Conservation (phyloP, 2,329 filamentous ascomycete genomes). For the Dothideomycetidae sp. region DNA sequence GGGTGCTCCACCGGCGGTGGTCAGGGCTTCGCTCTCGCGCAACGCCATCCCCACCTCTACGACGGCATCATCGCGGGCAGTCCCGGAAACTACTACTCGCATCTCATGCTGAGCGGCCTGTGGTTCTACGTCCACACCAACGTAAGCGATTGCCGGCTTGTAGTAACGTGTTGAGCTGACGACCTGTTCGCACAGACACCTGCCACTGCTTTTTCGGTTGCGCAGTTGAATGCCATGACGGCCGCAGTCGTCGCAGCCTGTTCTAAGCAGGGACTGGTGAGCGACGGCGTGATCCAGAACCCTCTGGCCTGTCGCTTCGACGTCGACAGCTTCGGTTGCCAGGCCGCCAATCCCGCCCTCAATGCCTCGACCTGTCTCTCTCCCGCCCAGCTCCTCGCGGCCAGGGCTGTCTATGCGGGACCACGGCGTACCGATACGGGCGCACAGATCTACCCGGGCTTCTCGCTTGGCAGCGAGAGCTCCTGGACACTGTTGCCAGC, state of each 20-base stretch:
- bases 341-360: too few relatives aligned
- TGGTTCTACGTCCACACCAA: conserved; percentile 18
- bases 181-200: too few relatives aligned
- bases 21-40: conserved; percentile 25
- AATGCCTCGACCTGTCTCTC: conserved; percentile 24
- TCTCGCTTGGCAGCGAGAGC: conserved; percentile 27
- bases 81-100: conserved; percentile 27
- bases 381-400: conserved; percentile 20
- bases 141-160: too few relatives aligned
- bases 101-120: conserved; percentile 19
- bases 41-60: conserved; percentile 25
- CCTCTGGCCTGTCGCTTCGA: too few relatives aligned
- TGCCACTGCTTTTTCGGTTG: too few relatives aligned
- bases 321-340: too few relatives aligned
- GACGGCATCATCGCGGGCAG: conserved; percentile 28
- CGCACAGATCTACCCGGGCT: conserved; percentile 27
- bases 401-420: conserved; percentile 23
- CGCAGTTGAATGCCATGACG: too few relatives aligned
- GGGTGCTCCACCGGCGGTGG: conserved; percentile 27
- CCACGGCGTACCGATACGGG: conserved; percentile 16
- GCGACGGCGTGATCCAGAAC: too few relatives aligned
- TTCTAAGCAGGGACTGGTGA: too few relatives aligned
- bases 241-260: too few relatives aligned
- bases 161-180: too few relatives aligned
- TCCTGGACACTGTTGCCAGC: conserved; percentile 26